Evolutionary conservation across 768 basidiomycete genomes (phyloP).

Genomic region (Boletus coccyginus): DNA sequence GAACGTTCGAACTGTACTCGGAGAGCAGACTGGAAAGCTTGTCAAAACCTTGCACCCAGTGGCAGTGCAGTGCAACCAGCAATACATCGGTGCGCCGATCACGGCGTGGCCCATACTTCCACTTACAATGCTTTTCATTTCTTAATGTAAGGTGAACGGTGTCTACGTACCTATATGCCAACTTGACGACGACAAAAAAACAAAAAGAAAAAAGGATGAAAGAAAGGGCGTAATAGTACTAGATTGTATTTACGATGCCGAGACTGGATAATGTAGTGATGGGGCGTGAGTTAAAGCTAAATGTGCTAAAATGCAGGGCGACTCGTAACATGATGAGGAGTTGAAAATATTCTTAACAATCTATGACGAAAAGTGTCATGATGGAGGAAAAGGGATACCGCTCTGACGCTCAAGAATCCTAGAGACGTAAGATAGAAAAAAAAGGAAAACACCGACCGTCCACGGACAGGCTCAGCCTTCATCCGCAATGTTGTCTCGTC

Average conservation of each 20-base stretch:
- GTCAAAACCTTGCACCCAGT: too few species aligned
- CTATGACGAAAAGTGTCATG: conserved; percentile 2
- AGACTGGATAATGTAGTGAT: conserved; percentile 27
- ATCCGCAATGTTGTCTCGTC: conserved; percentile 16
- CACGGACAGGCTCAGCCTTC: conserved; percentile 32
- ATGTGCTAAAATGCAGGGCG: conserved; percentile 20
- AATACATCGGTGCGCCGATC: too few species aligned
- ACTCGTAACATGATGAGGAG: conserved; percentile 8
- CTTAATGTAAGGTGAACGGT: conserved; percentile 12
- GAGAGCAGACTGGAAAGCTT: too few species aligned
- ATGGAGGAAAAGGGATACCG: neutral
- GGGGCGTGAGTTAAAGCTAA: conserved; percentile 7
- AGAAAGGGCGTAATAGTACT: conserved; percentile 15
- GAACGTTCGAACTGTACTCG: too few species aligned
- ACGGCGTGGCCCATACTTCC: neutral
- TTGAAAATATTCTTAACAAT: conserved; percentile 16
- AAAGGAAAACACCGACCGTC: conserved; percentile 12
- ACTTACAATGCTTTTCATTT: conserved; percentile 8
- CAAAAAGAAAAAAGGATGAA: neutral
- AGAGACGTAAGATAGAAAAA: neutral
- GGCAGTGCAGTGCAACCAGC: too few species aligned
- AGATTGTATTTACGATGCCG: conserved; percentile 27
- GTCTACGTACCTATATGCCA: conserved; percentile 18
- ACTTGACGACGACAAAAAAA: conserved; percentile 12
- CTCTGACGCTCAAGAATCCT: neutral